Percentiles rank a stretch among this genome's conserved stretches.
Evolutionary conservation across 805 yeast genomes (phyloP).

Genomic region (Metschnikowia similis): DNA sequence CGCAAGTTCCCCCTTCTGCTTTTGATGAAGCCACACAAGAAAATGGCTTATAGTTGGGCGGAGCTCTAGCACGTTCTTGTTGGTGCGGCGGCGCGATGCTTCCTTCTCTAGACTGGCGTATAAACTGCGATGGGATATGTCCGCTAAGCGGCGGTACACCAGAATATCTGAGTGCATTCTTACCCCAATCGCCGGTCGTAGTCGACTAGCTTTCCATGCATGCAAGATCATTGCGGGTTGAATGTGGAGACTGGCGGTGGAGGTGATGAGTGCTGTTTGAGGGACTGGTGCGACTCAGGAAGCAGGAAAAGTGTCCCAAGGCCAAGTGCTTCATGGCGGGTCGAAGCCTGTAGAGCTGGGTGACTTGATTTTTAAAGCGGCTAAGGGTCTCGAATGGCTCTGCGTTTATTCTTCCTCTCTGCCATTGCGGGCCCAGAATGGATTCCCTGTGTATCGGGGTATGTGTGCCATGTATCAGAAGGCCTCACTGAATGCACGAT

Average conservation of each 20-base stretch:
- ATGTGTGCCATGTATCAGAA: no score
- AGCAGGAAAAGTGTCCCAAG: no score
- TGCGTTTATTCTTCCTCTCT: no score
- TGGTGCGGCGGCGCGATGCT: constrained; percentile 6
- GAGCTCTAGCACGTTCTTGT: neutral
- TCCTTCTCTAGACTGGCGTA: constrained; percentile 16
- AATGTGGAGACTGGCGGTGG: neutral
- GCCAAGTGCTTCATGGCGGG: no score
- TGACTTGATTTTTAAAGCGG: no score
- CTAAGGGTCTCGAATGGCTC: no score
- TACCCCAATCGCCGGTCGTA: neutral
- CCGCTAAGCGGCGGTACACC: constrained; percentile 16
- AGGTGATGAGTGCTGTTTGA: neutral
- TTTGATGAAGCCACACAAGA: constrained; percentile 16
- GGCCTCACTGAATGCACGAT: neutral
- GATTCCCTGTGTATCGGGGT: no score
- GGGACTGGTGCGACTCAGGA: neutral
- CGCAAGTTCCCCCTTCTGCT: constrained; percentile 3
- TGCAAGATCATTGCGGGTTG: neutral
- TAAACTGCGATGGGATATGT: constrained; percentile 15
- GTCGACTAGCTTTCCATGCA: neutral
- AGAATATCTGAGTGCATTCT: neutral
- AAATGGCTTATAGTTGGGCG: constrained; percentile 15
- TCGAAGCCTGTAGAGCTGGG: no score
- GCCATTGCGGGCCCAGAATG: no score